phyloP scores from a whole-genome alignment of 306 rosid species.

The Fagus crenata region DNA sequence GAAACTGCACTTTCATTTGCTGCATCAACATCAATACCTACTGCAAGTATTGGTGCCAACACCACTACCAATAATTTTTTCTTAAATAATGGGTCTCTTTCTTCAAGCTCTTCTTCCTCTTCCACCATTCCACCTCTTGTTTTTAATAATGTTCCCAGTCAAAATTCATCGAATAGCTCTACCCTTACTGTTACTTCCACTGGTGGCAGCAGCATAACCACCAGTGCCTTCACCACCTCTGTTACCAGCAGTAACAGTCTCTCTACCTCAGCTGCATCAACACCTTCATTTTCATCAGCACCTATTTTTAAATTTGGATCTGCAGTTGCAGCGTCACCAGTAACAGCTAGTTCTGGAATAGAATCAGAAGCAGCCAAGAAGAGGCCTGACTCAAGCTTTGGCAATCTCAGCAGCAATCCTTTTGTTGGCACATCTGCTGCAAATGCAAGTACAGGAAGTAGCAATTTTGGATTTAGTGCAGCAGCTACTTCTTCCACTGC shows the following conservation, averaged over 20 bases:
- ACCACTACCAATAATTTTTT: slow-evolving; percentile 39
- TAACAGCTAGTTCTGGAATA: slow-evolving; percentile 29
- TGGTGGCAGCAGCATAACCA: background rate
- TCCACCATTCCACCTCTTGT: slow-evolving; percentile 30
- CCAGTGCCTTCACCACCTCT: slow-evolving; percentile 30
- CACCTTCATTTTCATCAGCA: slow-evolving; percentile 43
- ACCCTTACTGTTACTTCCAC: slow-evolving; percentile 21
- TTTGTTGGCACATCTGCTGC: slow-evolving; percentile 44
- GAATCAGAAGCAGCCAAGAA: slow-evolving; percentile 40
- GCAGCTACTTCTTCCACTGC: slow-evolving; percentile 40
- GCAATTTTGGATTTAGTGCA: slow-evolving; percentile 56
- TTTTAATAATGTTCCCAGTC: slow-evolving; percentile 44
- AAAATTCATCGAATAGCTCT: slow-evolving; percentile 40
- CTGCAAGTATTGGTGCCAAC: slow-evolving; percentile 38
- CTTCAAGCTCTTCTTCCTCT: slow-evolving; percentile 41
- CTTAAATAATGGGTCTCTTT: slow-evolving; percentile 50
- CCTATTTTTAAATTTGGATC: slow-evolving; percentile 50
- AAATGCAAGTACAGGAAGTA: slow-evolving; percentile 41
- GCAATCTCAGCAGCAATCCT: slow-evolving; percentile 42
- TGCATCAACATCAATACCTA: slow-evolving; percentile 38
- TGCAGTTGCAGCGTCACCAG: slow-evolving; percentile 24
- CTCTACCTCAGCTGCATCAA: slow-evolving; percentile 25
- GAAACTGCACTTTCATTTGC: slow-evolving; percentile 44
- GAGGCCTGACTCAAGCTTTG: slow-evolving; percentile 44
- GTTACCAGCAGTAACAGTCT: slow-evolving; percentile 29